Base-by-base conservation (phyloP, 2,329 filamentous ascomycete species). In the Botrytis cinerea region DNA sequence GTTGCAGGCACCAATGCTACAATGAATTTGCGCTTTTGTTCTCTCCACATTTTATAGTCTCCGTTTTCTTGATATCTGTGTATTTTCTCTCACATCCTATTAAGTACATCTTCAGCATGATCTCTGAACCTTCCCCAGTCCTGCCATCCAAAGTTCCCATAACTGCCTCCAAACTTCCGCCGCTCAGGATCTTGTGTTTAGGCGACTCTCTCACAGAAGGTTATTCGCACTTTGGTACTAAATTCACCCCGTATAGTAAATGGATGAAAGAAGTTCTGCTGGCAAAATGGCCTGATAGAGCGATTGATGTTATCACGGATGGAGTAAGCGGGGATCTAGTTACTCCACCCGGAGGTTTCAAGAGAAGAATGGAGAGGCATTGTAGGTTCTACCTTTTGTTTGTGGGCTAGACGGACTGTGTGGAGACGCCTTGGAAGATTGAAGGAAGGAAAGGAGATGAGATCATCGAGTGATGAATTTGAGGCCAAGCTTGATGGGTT, bases 131-230 rank as follows among this genome's bases (percentile, higher is more conserved):
- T 57, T 28, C 35, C 18, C 5, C 66, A 57, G 7, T 25, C 40
- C 35, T 45, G 18, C 66, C 48, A 32, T 22, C 35, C 9, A 6
- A 43, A 14, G n/a, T 18, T 20, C 25, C 48, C n/a, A 51, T 46
- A 12, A 46, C 46, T 8, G n/a, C 46, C 32, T 48, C 28, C 48
- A 51, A 67, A 20, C 18, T 70, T 48, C 25, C 74, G n/a, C 57
- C 1, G 81, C 77, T 80, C 25, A 72, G 69, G 2, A 78, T 79
- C 43, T 75, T 79, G 51, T 78, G 76, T 60, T 77, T 80, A 64
- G 78, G 78, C 45, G 78, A 77, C 61, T 74, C 71, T 43, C 85
- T 92, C 43, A 91, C 90, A 14, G 84, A 84, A 35, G 90, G 90
- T 63, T 91, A 84, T 80, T 83, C 84, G 43, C 72, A 75, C 72